A percentile compares a stretch with the other conserved stretches of the same genome.
Evolutionary conservation across 1,139 yeast genomes (phyloP).

Genomic region (Diutina neorugosa): DNA sequence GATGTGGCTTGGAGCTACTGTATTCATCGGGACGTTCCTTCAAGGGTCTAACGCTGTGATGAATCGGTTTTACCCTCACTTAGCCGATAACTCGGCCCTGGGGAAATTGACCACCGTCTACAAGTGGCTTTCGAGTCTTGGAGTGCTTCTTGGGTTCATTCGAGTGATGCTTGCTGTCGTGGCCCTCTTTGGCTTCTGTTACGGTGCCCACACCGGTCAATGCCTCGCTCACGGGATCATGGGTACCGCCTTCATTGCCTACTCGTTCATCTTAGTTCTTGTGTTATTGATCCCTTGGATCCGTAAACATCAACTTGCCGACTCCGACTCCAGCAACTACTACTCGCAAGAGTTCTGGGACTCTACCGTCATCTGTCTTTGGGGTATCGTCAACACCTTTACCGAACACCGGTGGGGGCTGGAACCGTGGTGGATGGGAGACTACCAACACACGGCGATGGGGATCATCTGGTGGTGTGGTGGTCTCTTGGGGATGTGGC

Average conservation of each 20-base stretch:
- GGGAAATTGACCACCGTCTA: constrained; percentile 16
- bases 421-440: constrained; percentile 83
- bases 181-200: constrained; percentile 73
- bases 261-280: constrained; percentile 58
- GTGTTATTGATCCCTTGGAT: constrained; percentile 65
- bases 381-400: constrained; percentile 92
- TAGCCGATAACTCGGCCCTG: constrained; percentile 9
- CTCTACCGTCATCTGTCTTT: constrained; percentile 61
- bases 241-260: constrained; percentile 79
- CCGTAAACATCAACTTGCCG: constrained; percentile 18
- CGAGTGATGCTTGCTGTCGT: constrained; percentile 73
- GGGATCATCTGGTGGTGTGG: constrained; percentile 96
- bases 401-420: constrained; percentile 93
- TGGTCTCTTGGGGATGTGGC: constrained; percentile 70
- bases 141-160: constrained; percentile 49
- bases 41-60: constrained; percentile 40
- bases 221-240: constrained; percentile 94
- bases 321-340: constrained; percentile 25
- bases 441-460: constrained; percentile 90
- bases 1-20: constrained; percentile 30
- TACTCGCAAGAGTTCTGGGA: constrained; percentile 68
- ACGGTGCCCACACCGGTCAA: constrained; percentile 67
- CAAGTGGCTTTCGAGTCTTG: constrained; percentile 31
- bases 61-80: constrained; percentile 14
- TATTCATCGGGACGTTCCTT: constrained; percentile 42